Base-by-base conservation (phyloP, 2,329 filamentous ascomycete genomes). In the Fusarium sp. region DNA sequence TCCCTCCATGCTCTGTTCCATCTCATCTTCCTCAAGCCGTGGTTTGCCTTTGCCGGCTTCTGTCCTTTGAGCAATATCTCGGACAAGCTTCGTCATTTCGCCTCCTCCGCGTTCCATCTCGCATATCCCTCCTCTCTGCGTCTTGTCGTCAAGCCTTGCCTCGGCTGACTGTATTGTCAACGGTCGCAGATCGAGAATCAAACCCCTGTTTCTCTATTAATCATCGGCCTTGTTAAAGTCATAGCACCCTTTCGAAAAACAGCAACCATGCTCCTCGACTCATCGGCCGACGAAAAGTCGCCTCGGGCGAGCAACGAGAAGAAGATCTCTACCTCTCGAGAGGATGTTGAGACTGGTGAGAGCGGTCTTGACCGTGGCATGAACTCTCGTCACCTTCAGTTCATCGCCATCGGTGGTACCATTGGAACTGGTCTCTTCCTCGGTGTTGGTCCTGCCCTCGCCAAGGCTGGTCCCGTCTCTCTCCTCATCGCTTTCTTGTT, bases 361-460 rank as follows among this genome's bases (percentile, higher is more conserved):
- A 73, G 78, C 54, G 81, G 82, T 42, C 80, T 85, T 38, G 82
- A 84, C 66, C 79, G 84, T 8, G 77, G 80, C 67, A 80, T 85
- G 45, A 70, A 76, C 59, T 78, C 81, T 45, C 82, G 84, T 42
- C 86, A 88, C 66, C 79, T 88, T 56, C 85, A 87, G 73, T 87
- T 87, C 80, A 86, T 87, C 66, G 86, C 86, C 71, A 86, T 87
- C 27, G 86, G 86, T 35, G 91, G 90, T 62, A 93, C 92, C 16
- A 91, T 94, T 76, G 92, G 92, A 63, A 94, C 92, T 3, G 92
- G 92, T 72, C 86, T 94, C 50, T 94, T 94, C 82, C 87, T 94
- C 37, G 91, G 92, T 61, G 90, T 89, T 59, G 92, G 92, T 52
- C 84, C 83, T 45, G 90, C 91, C 16, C 85, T 94, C 62, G 85